Conservation (phyloP, 2,329 filamentous ascomycete genomes). For the Davidsoniella eucalypti region DNA sequence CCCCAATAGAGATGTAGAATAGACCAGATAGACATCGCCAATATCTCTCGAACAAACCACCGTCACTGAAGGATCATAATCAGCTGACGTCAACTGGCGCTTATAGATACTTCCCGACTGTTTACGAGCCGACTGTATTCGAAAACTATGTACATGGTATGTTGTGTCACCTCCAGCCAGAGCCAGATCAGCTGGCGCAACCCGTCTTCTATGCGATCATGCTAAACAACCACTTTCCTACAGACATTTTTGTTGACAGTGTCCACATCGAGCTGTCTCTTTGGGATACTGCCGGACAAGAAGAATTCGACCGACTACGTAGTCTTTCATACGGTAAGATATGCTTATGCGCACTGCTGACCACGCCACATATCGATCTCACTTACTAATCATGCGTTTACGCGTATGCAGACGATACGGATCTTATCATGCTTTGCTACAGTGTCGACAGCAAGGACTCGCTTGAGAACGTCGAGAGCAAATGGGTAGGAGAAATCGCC, state of each 20-base stretch:
- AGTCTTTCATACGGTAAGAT: constrained; percentile 76
- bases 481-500: constrained; percentile 95
- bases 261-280: constrained; percentile 93
- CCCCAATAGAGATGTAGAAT: neutral
- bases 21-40: neutral
- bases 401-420: constrained; percentile 46
- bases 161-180: constrained; percentile 15
- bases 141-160: constrained; percentile 97
- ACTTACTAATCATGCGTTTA: neutral
- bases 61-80: constrained; percentile 14
- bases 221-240: neutral
- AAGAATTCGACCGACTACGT: constrained; percentile 93
- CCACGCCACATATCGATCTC: neutral
- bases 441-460: constrained; percentile 92
- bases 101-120: constrained; percentile 79
- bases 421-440: constrained; percentile 98
- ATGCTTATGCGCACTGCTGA: neutral
- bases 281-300: constrained; percentile 96
- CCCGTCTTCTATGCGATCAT: neutral
- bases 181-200: neutral
- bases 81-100: neutral
- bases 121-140: constrained; percentile 96
- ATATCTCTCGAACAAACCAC: constrained; percentile 1
- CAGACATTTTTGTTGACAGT: constrained; percentile 95
- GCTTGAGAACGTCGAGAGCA: constrained; percentile 94